A percentile compares a stretch with the other conserved stretches of the same genome.
Evolutionary conservation across 2,329 filamentous ascomycete genomes (phyloP).

Genomic region (Epichloe festucae): DNA sequence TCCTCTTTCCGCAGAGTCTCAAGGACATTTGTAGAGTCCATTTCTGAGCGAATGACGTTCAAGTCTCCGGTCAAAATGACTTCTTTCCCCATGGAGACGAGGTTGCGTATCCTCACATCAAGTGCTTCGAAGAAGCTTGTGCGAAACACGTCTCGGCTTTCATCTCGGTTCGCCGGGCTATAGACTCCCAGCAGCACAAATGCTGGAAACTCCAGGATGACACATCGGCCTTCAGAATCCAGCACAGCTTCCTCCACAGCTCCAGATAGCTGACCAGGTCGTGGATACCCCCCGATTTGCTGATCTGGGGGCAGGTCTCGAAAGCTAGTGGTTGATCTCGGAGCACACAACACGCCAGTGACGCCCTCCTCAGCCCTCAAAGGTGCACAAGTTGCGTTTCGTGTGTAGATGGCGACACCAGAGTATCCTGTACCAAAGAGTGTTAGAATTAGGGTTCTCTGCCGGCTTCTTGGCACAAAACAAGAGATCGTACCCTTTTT

Average conservation of each 20-base stretch:
- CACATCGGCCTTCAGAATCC: constrained; percentile 83
- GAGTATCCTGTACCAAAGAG: constrained; percentile 60
- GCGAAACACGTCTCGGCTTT: constrained; percentile 70
- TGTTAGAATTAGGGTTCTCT: background rate
- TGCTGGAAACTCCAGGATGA: constrained; percentile 84
- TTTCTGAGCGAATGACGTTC: constrained; percentile 58
- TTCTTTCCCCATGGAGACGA: constrained; percentile 66
- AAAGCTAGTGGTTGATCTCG: constrained; percentile 58
- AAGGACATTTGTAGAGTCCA: constrained; percentile 63
- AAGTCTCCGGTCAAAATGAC: constrained; percentile 81
- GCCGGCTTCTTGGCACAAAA: background rate
- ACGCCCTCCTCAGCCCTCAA: constrained; percentile 92
- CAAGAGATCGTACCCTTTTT: constrained; percentile 61
- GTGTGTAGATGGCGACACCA: constrained; percentile 87
- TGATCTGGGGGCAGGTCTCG: constrained; percentile 59
- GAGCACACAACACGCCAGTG: constrained; percentile 63
- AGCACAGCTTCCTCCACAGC: constrained; percentile 56
- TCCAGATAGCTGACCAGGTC: constrained; percentile 48
- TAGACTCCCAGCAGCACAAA: constrained; percentile 92
- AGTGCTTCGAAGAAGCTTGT: constrained; percentile 67
- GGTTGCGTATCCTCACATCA: constrained; percentile 73
- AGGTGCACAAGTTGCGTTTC: constrained; percentile 72
- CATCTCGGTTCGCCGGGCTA: constrained; percentile 79
- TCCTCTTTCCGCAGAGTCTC: constrained; percentile 61
- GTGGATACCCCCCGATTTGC: constrained; percentile 88